Evolutionary conservation across 2,329 filamentous ascomycete genomes (phyloP), one percentile per base, ranked within the genome.

Genomic region (Ambrosiella beaveri): DNA sequence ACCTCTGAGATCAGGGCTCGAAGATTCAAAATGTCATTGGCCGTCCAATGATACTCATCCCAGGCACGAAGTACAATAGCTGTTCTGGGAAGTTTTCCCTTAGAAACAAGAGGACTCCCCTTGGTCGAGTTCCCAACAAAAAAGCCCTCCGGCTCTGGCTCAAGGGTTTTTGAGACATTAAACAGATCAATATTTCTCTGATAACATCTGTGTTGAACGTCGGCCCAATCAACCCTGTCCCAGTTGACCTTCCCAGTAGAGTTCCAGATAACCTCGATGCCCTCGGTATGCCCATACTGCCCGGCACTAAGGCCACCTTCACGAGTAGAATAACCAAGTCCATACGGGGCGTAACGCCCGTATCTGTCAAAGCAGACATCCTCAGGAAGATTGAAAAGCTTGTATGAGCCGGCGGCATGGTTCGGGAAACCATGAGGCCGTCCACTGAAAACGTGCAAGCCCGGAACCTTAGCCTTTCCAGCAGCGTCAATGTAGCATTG

Each of bases 341-440:
- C 91, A 64, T 98, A 98, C 0, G 91, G 86, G 0, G 88, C 90
- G 37, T 93, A 80, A 62, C 89, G 80, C 2, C 91, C 91, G 67
- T 87, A 95, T 1, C 93, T 79, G 64, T 98, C 93, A 66, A 95
- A 96, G 71, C 93, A 98, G 52, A 96, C 80, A 65, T 95, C 85
- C 63, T 94, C 81, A 15, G 85, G 80, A 40, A 97, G 73, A 0
- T 82, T 84, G 11, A 97, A 71, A 45, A 91, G 69, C 8, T 89
- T 81, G 65, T 95, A 90, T 0, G 88, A 95, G n/a, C 93, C 93
- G 65, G 91, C 79, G 1, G 87, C 80, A 60, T 88, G 80, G 54
- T 93, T 81, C 0, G 93, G 93, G 68, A 95, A 94, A 0, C 90
- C 91, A 60, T 79, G 76, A 0, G 89, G 86, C 1, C 93, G 79